Evolutionary conservation across 352 stramenopile genomes (phyloP), one percentile per base, ranked within the genome.

Genomic region (Phytopythium chamaehyphon): DNA sequence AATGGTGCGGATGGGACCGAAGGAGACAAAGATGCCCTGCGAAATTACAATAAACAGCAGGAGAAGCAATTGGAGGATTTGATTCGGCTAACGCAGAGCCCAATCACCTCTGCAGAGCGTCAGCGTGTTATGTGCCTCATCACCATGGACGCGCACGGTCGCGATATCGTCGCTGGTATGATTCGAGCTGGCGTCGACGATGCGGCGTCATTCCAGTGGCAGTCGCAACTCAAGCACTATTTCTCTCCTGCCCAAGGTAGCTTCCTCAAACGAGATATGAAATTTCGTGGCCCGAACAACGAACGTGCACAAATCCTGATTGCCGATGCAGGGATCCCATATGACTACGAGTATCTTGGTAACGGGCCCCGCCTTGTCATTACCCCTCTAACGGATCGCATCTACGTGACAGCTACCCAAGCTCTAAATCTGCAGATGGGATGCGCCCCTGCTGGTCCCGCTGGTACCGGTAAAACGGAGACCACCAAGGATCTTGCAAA

Each of bases 261-360:
- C 26, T 96, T 98, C 54, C 64, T 94, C 36, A 96, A 96, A 38
- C 81, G 95, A 24, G 93, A 98, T 60, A 86, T 76, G 31, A 86
- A 85, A 15, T 93, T 98, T 47, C 71, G 89, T 23, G 86, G 83
- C 7, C 56, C 66, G 8, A 89, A 95, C 54, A 86, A 91, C 38
- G 71, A 72, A 14, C 69, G 86, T 18, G 86, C 86, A 19, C 73
- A 93, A 47, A 96, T 96, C 49, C 59, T 95, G 7, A 98, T 98
- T 51, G 94, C 83, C 51, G 91, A 97, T 57, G 95, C 95, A 21
- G 86, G 88, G 23, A 88, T 98, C 57, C 88, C 92, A 11, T 98
- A 98, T 61, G 92, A 98, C 61, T 98, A 98, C 71, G 95, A 98
- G 57, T 98, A 98, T 66, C 71, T 98, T 0, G 95, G 95, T 24